These are phyloP conservation scores for Naganishia vaughanmartiniae DNA, from an alignment of 768 basidiomycete genomes.

Conservation along the genomic window DNA sequence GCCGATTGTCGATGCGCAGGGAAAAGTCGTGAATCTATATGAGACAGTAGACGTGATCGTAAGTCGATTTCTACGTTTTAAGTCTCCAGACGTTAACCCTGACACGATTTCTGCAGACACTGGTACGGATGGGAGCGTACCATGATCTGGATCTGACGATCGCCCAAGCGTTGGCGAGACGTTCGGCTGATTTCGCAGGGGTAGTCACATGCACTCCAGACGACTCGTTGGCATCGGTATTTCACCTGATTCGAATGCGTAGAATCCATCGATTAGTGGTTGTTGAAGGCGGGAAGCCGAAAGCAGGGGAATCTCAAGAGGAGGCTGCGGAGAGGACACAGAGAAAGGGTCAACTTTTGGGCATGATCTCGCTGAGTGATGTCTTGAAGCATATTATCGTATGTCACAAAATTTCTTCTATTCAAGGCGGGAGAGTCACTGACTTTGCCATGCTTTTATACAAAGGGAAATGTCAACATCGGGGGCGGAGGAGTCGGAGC, in stretches of 20 bases:
- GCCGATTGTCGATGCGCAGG: conserved; percentile 83
- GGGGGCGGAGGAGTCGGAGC: conserved; percentile 50
- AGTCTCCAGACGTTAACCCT: not conserved
- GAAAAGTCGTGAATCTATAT: conserved; percentile 90
- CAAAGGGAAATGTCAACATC: conserved; percentile 45
- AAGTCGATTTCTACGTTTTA: conserved; percentile 46
- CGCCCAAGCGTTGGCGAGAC: conserved; percentile 83
- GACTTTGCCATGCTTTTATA: not conserved
- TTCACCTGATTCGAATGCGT: conserved; percentile 87
- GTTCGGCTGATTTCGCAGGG: conserved; percentile 91
- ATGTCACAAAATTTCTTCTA: conserved; percentile 27
- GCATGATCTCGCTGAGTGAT: conserved; percentile 51
- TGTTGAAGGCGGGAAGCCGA: conserved; percentile 59
- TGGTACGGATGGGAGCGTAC: conserved; percentile 89
- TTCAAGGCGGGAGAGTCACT: no score
- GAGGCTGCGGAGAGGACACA: conserved; percentile 21
- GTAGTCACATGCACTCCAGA: conserved; percentile 91
- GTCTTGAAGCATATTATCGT: conserved; percentile 50
- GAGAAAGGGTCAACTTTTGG: conserved; percentile 42
- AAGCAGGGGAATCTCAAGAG: conserved; percentile 42
- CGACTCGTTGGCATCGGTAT: conserved; percentile 84
- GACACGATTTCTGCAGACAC: conserved; percentile 61
- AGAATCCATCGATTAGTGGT: conserved; percentile 93
- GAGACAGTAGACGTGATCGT: conserved; percentile 99
- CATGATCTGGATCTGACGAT: conserved; percentile 94